A percentile compares a stretch with the other conserved stretches of the same genome.
These are phyloP conservation scores for Musa schizocarpa DNA, from an alignment of 176 grass and related monocot genomes.

Conservation along the genomic window DNA sequence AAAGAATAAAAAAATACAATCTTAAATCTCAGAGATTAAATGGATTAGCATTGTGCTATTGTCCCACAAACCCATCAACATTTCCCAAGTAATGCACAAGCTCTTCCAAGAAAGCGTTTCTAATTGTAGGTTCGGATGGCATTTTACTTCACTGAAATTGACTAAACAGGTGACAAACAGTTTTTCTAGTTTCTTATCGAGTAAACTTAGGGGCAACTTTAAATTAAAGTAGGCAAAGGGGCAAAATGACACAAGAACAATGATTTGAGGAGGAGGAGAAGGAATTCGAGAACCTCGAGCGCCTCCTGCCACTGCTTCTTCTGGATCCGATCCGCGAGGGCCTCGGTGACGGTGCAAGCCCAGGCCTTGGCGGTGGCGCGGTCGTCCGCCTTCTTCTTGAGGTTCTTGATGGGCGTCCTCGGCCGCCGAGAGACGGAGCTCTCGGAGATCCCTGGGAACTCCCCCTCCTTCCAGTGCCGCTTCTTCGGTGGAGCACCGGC, in stretches of 20 bases:
- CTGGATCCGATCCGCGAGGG: slow-evolving; percentile 50
- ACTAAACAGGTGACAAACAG: neutral
- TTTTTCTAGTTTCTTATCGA: too few species aligned
- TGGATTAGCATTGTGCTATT: neutral
- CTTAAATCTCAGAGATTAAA: neutral
- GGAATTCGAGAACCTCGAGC: slow-evolving; percentile 34
- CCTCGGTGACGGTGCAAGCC: slow-evolving; percentile 85
- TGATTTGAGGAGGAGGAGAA: neutral
- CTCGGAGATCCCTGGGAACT: slow-evolving; percentile 30
- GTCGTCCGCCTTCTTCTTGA: slow-evolving; percentile 59
- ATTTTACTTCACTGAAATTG: neutral
- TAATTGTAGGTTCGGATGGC: neutral
- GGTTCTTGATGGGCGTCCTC: slow-evolving; percentile 48
- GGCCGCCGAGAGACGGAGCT: neutral
- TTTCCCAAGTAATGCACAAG: neutral
- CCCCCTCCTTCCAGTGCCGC: slow-evolving; percentile 58
- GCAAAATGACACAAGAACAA: neutral
- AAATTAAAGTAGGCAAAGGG: neutral
- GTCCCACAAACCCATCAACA: neutral
- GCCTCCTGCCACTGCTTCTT: slow-evolving; percentile 53
- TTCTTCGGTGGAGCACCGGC: slow-evolving; percentile 7
- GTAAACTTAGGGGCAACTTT: neutral
- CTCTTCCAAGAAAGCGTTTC: neutral
- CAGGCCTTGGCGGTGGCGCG: slow-evolving; percentile 52
- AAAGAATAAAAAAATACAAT: neutral